Conservation (phyloP, 495 filamentous ascomycete species). For the Aspergillus steynii region DNA sequence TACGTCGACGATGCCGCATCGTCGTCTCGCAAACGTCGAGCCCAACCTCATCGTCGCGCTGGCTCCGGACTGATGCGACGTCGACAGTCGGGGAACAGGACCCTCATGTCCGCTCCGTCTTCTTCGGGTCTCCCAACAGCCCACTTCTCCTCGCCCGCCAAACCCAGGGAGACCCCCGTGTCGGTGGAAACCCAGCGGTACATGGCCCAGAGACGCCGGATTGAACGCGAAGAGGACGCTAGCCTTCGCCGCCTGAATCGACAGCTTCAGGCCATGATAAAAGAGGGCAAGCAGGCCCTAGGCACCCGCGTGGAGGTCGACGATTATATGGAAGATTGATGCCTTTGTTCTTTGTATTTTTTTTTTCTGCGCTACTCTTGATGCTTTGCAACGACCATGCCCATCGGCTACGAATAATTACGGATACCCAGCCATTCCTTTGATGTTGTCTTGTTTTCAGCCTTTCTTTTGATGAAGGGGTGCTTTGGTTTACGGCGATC, state of each 20-base stretch:
- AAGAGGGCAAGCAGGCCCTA: constrained; percentile 82
- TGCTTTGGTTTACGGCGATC: too few species aligned
- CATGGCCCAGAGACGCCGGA: constrained; percentile 62
- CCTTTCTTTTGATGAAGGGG: too few species aligned
- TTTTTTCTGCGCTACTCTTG: constrained; percentile 10
- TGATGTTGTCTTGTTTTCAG: too few species aligned
- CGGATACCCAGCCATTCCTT: too few species aligned
- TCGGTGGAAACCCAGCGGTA: constrained; percentile 66
- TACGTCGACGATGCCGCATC: constrained; percentile 19
- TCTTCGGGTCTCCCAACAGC: constrained; percentile 41
- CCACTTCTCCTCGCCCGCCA: constrained; percentile 31
- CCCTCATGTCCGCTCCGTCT: constrained; percentile 28
- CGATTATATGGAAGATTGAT: constrained; percentile 48
- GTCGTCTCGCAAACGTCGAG: constrained; percentile 18
- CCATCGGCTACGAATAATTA: too few species aligned
- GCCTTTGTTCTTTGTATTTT: not conserved
- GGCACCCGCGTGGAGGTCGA: constrained; percentile 77
- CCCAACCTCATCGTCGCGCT: constrained; percentile 21
- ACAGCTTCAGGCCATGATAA: constrained; percentile 79
- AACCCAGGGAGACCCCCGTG: constrained; percentile 44
- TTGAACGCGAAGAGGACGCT: constrained; percentile 77
- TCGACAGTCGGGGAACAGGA: constrained; percentile 30
- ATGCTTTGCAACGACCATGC: not conserved
- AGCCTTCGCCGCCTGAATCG: constrained; percentile 76
- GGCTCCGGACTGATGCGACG: constrained; percentile 20